These are phyloP conservation scores for Phialocephala sp. DNA, from an alignment of 2,329 filamentous ascomycete genomes.

Conservation along the genomic window DNA sequence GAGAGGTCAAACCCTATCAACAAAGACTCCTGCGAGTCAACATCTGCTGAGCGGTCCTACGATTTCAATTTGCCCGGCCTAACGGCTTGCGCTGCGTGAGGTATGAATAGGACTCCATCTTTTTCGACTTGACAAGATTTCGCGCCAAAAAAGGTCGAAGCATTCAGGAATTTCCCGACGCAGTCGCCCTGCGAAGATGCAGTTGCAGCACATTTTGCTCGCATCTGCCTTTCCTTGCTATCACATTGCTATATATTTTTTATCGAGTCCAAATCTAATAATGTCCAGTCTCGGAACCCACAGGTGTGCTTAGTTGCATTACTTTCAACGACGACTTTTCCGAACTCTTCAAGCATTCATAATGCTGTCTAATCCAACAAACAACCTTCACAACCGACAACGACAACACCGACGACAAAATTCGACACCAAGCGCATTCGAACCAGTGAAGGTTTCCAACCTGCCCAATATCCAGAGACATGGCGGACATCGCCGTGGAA, in stretches of 20 bases:
- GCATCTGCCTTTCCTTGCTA: not conserved
- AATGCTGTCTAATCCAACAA: constrained; percentile 81
- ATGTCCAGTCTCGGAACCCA: constrained; percentile 52
- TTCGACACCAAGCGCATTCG: constrained; percentile 81
- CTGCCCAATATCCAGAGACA: constrained; percentile 63
- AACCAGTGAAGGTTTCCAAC: constrained; percentile 72
- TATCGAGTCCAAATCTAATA: constrained; percentile 38
- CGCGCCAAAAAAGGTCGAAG: too few relatives aligned
- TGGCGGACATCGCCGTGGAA: constrained; percentile 76
- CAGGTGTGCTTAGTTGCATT: constrained; percentile 57
- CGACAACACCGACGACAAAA: constrained; percentile 85
- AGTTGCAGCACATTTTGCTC: not conserved
- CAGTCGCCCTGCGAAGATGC: too few relatives aligned
- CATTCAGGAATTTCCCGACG: too few relatives aligned
- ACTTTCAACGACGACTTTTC: constrained; percentile 59
- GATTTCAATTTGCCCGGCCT: constrained; percentile 68
- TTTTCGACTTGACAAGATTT: not conserved
- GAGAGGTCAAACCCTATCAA: constrained; percentile 33
- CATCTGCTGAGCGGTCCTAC: constrained; percentile 55
- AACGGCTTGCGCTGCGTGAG: constrained; percentile 86
- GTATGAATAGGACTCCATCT: constrained; percentile 50
- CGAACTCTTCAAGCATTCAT: constrained; percentile 73
- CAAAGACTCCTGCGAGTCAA: constrained; percentile 47
- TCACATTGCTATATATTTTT: not conserved
- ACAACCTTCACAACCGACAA: constrained; percentile 75